Conservation (phyloP, 2,329 filamentous ascomycete genomes). For the Chaetomiaceae sp. region DNA sequence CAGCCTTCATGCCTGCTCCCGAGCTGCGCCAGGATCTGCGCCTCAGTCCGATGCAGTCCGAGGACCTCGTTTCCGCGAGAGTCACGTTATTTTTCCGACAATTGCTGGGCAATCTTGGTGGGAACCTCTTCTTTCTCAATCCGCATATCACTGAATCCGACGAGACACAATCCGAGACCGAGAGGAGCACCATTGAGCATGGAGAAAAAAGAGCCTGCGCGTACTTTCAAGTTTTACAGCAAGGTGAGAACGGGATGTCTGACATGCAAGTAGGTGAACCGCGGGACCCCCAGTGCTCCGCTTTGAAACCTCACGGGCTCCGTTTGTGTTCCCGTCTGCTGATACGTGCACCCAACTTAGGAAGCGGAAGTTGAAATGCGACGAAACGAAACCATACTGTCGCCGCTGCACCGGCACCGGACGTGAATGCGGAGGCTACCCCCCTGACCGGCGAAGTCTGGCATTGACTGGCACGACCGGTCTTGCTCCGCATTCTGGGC, state of each 20-base stretch:
- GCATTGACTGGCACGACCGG: background rate
- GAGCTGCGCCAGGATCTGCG: background rate
- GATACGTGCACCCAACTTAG: slow-evolving; percentile 1
- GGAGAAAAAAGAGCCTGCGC: background rate
- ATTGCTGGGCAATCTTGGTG: no score
- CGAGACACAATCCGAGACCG: no score
- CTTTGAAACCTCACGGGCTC: no score
- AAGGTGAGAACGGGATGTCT: slow-evolving; percentile 21
- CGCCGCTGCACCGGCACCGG: slow-evolving; percentile 21
- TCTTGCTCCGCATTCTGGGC: background rate
- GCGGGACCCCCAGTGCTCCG: no score
- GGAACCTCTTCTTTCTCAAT: background rate
- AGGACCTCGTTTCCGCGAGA: background rate
- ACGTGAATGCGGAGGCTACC: slow-evolving; percentile 24
- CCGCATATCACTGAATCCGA: background rate
- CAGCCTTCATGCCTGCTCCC: background rate
- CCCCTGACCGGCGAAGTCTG: background rate
- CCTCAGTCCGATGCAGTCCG: background rate
- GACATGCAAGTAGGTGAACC: slow-evolving; percentile 21
- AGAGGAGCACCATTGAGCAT: no score
- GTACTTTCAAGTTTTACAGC: slow-evolving; percentile 4
- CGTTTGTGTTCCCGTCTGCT: no score
- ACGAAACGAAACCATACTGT: slow-evolving; percentile 25
- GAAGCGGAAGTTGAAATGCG: slow-evolving; percentile 26
- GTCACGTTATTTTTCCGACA: slow-evolving; percentile 11